Conservation (phyloP, 2,329 filamentous ascomycete genomes). For the Ramichloridium luteum region DNA sequence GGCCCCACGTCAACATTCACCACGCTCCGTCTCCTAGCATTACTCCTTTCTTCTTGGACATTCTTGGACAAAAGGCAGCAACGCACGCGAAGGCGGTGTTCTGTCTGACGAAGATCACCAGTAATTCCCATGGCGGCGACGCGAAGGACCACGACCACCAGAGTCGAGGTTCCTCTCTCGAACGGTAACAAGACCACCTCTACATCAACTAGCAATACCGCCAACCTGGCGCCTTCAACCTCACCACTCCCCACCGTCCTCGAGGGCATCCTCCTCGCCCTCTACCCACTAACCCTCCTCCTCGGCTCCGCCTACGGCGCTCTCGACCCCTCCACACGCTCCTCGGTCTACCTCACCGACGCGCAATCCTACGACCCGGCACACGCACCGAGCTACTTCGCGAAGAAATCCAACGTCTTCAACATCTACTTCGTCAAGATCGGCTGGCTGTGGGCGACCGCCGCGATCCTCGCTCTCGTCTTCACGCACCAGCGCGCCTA, state of each 20-base stretch:
- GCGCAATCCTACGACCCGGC: slow-evolving; percentile 50
- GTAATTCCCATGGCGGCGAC: slow-evolving; percentile 9
- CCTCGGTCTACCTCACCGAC: slow-evolving; percentile 47
- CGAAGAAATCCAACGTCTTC: slow-evolving; percentile 83
- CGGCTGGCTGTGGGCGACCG: slow-evolving; percentile 83
- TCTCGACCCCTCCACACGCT: slow-evolving; percentile 63
- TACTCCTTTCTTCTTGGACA: no score
- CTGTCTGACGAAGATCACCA: no score
- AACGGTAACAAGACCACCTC: slow-evolving; percentile 7
- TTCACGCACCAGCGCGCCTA: slow-evolving; percentile 45
- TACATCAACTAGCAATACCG: slow-evolving; percentile 5
- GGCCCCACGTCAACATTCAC: no score
- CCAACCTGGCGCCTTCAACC: slow-evolving; percentile 9
- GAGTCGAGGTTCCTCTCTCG: slow-evolving; percentile 15
- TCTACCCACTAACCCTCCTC: slow-evolving; percentile 68
- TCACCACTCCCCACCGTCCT: slow-evolving; percentile 57
- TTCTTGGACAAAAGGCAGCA: no score
- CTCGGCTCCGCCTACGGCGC: slow-evolving; percentile 72
- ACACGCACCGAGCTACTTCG: slow-evolving; percentile 72
- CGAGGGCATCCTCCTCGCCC: slow-evolving; percentile 50
- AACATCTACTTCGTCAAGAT: slow-evolving; percentile 90
- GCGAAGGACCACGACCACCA: slow-evolving; percentile 9
- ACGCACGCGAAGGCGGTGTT: no score
- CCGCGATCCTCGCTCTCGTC: slow-evolving; percentile 59
- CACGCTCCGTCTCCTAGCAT: no score